Percentiles rank a stretch among this genome's conserved stretches.
phyloP scores from a whole-genome alignment of 305 asterid species.

The Galium porrigens region DNA sequence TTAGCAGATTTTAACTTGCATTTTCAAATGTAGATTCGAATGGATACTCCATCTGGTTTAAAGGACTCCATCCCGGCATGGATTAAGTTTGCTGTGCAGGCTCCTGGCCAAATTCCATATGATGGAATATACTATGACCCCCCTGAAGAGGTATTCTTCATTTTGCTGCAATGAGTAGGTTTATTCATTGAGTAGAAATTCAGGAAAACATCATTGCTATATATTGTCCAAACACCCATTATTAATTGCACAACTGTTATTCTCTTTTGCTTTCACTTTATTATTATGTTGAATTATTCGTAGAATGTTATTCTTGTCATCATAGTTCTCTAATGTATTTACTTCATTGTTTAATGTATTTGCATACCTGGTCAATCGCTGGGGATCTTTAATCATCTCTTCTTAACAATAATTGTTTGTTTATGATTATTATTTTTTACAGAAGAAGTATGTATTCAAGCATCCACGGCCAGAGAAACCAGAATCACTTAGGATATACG shows the following conservation, averaged over 20 bases:
- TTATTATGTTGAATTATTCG: not conserved
- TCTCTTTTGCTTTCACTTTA: not conserved
- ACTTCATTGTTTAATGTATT: not conserved
- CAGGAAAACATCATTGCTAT: not conserved
- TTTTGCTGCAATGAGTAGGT: conserved; percentile 2
- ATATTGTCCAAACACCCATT: not conserved
- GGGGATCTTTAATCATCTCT: not conserved
- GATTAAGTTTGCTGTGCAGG: conserved; percentile 89
- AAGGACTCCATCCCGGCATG: conserved; percentile 99
- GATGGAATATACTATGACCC: conserved; percentile 96
- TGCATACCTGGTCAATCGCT: not conserved
- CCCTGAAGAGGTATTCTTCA: conserved; percentile 64
- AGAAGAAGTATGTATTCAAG: conserved; percentile 68
- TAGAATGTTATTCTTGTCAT: not conserved
- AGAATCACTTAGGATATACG: conserved; percentile 81
- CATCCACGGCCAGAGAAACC: conserved; percentile 92
- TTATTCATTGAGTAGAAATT: not conserved
- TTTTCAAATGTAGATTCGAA: conserved; percentile 59
- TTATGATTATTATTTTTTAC: conserved; percentile 15
- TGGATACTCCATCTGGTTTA: conserved; percentile 90
- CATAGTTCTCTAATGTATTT: not conserved
- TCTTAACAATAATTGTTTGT: not conserved
- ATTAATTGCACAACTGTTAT: not conserved
- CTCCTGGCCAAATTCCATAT: conserved; percentile 91
- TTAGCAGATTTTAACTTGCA: conserved; percentile 12